Base-by-base conservation (phyloP, 164 flowering plant genomes). In the Tetrastigma voinierianum region DNA sequence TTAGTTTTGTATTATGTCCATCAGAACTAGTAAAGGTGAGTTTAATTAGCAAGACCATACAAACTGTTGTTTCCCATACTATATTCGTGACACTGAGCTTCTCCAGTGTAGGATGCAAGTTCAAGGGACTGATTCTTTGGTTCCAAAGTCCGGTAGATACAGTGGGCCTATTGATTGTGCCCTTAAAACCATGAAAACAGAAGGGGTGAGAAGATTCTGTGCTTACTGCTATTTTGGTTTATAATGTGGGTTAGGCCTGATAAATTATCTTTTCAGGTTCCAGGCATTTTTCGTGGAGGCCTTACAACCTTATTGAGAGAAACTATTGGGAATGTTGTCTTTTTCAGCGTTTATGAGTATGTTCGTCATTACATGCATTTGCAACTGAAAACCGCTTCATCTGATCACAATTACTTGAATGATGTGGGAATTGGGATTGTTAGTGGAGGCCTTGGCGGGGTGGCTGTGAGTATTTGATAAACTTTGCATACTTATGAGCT, bases 91-190 rank as follows among this genome's bases (percentile, higher is more conserved):
- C 82, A 55, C 51, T 73, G 52, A 67, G 49, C 57, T 67, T 71
- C 74, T 86, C 67, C 97, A 90, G 98, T 94, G 98, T 84, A 94
- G 97, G 86, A 90, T 94, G 95, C 98, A 91, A 86, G 83, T 94
- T 70, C 96, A 91, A 71, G 97, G 95, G 61, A 72, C 87, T 15
- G 94, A 86, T 58, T 87, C 91, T 13, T 62, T 82, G 57, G 80
- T 85, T 69, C 86, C 84, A 56, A 83, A 62, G 56, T 69, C 79
- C 23, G 62, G 75, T 65, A 87, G 84, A 82, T 90, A 88, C 76
- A 79, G 62, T 48, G 67, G 93, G 56, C 89, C 97, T 46, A 86
- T 90, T 69, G 93, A 91, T 76, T 91, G 96, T 77, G 90, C 91
- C 51, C 20, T 85, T 43, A 84, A 81, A 74, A 91, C 97, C 18